Percentiles rank a stretch among this genome's conserved stretches.
phyloP scores from a whole-genome alignment of 2,329 filamentous ascomycete species.

The Arthrobotrys megalospora region DNA sequence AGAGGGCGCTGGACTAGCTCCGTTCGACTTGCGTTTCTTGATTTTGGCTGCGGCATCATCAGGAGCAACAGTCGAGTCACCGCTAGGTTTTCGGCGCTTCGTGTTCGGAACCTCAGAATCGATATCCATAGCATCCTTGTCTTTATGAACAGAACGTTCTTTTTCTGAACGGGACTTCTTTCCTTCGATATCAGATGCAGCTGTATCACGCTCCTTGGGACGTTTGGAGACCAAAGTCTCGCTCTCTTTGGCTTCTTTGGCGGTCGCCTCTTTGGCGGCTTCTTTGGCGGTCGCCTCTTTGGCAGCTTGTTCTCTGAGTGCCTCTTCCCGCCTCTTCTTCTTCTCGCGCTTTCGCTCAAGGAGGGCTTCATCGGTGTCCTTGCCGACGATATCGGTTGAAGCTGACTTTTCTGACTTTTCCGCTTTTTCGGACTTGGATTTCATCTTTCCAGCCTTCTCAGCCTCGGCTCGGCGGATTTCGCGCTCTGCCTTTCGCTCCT shows the following conservation, averaged over 20 bases:
- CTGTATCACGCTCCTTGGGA: constrained; percentile 44
- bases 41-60: constrained; percentile 36
- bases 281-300: constrained; percentile 24
- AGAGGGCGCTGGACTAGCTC: constrained; percentile 40
- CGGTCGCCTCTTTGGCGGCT: constrained; percentile 26
- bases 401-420: constrained; percentile 46
- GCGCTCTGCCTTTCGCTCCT: constrained; percentile 53
- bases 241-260: constrained; percentile 30
- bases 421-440: constrained; percentile 42
- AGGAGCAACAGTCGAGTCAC: constrained; percentile 29
- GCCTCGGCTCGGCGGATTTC: constrained; percentile 45
- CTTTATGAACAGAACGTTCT: constrained; percentile 36
- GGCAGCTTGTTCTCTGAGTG: constrained; percentile 33
- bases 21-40: constrained; percentile 53
- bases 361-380: constrained; percentile 48
- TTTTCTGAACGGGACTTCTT: constrained; percentile 53
- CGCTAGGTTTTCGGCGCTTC: constrained; percentile 44
- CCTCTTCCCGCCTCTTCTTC: constrained; percentile 58
- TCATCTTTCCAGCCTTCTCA: constrained; percentile 38
- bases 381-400: constrained; percentile 32
- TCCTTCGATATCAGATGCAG: constrained; percentile 46
- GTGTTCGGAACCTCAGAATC: constrained; percentile 40
- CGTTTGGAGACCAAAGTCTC: constrained; percentile 25
- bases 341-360: constrained; percentile 61
- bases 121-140: constrained; percentile 56